Evolutionary conservation across 768 basidiomycete species (phyloP).

Genomic region (Amanita rubescens): DNA sequence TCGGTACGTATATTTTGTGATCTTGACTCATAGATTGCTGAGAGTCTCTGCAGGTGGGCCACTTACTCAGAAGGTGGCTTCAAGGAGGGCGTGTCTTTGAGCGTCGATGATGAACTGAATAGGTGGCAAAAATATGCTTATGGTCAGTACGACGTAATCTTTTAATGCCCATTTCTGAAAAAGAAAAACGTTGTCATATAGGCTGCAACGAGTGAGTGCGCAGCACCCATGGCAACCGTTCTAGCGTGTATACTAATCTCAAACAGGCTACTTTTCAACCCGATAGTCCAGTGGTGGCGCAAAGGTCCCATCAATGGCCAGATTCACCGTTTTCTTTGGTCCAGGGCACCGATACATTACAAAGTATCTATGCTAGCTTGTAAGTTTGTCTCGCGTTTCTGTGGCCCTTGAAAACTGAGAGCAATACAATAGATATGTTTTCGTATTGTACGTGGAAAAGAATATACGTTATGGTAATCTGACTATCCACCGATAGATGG

Average conservation of each 20-base stretch:
- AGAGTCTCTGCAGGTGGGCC: conserved; percentile 42
- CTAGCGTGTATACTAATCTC: conserved; percentile 21
- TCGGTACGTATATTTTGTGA: conserved; percentile 27
- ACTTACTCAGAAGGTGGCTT: conserved; percentile 81
- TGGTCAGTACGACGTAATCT: conserved; percentile 20
- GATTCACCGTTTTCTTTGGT: conserved; percentile 74
- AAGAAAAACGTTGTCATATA: background rate
- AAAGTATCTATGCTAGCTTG: conserved; percentile 74
- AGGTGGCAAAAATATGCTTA: conserved; percentile 79
- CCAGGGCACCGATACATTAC: conserved; percentile 68
- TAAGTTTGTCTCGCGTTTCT: conserved; percentile 21
- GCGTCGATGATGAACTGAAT: conserved; percentile 83
- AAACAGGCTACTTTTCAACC: conserved; percentile 73
- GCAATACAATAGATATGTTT: conserved; percentile 37
- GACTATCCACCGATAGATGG: conserved; percentile 29
- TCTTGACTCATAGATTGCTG: background rate
- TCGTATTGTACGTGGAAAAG: conserved; percentile 33
- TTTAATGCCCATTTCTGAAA: background rate
- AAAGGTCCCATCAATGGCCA: conserved; percentile 72
- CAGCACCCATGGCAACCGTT: conserved; percentile 12
- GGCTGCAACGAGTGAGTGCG: conserved; percentile 50
- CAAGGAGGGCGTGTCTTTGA: conserved; percentile 87
- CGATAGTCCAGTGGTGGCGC: conserved; percentile 66
- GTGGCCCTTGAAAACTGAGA: conserved; percentile 1
- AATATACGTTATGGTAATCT: background rate